Evolutionary conservation across 768 basidiomycete species (phyloP).

Genomic region (Coprinopsis marcescibilis): DNA sequence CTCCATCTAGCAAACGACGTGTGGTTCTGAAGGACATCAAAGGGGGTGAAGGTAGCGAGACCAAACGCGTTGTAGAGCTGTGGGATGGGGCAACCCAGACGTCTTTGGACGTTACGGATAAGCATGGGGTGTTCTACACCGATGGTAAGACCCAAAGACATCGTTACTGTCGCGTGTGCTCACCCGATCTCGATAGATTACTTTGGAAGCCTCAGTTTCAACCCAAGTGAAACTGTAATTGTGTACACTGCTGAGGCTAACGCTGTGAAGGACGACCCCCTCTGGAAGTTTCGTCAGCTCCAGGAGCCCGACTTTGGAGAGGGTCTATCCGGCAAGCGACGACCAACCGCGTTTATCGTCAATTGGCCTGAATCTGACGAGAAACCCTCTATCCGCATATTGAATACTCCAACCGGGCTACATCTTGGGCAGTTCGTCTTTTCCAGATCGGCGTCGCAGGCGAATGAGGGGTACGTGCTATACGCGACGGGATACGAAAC

Average conservation of each 20-base stretch:
- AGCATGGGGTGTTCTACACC: conserved; percentile 54
- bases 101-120: conserved; percentile 50
- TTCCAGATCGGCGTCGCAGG: conserved; percentile 27
- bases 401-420: conserved; percentile 18
- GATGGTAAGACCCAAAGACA: conserved; percentile 39
- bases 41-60: conserved; percentile 18
- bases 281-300: conserved; percentile 47
- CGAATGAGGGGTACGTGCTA: conserved; percentile 28
- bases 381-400: conserved; percentile 2
- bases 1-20: conserved; percentile 22
- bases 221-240: conserved; percentile 44
- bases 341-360: conserved; percentile 50
- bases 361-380: conserved; percentile 30
- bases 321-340: conserved; percentile 44
- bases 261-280: conserved; percentile 26
- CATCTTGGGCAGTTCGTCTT: conserved; percentile 35
- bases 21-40: conserved; percentile 42
- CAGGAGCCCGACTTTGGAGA: conserved; percentile 65
- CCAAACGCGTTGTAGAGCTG: conserved; percentile 54
- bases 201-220: conserved; percentile 47
- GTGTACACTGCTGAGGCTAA: conserved; percentile 56
- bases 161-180: too few relatives aligned
- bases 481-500: conserved; percentile 61
- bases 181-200: conserved; percentile 43
- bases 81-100: conserved; percentile 44